A percentile compares a stretch with the other conserved stretches of the same genome.
These are phyloP conservation scores for Stereocaulon alpinum DNA, from an alignment of 495 filamentous ascomycete species.

Conservation along the genomic window DNA sequence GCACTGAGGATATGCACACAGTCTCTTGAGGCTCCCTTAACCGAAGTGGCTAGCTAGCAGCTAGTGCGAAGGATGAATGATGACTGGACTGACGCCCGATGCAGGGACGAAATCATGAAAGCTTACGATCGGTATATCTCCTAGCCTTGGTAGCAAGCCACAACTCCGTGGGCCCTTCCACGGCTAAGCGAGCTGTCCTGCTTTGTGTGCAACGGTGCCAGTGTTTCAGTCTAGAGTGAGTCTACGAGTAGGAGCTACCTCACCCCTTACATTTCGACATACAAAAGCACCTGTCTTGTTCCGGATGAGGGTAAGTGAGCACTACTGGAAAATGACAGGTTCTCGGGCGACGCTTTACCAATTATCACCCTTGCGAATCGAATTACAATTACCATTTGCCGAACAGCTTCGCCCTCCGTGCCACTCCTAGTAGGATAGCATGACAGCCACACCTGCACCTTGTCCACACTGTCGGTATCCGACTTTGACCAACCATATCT, in stretches of 20 bases:
- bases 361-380: neutral
- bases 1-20: neutral
- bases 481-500: neutral
- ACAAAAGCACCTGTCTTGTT: too few relatives aligned
- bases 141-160: neutral
- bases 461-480: neutral
- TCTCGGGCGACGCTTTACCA: too few relatives aligned
- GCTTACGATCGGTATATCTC: neutral
- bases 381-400: neutral
- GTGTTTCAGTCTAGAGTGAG: too few relatives aligned
- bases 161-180: neutral
- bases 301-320: too few relatives aligned
- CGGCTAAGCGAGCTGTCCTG: neutral
- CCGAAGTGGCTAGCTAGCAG: neutral
- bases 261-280: too few relatives aligned
- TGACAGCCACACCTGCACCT: neutral
- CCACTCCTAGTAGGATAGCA: neutral
- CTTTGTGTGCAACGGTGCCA: neutral
- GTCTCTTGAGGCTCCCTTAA: neutral
- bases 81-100: neutral
- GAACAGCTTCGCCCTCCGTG: too few relatives aligned
- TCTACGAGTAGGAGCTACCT: too few relatives aligned
- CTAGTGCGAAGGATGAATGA: neutral
- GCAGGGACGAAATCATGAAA: neutral
- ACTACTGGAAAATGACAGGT: too few relatives aligned